phyloP scores from a whole-genome alignment of 345 rosid genomes.

The Populus davidiana region DNA sequence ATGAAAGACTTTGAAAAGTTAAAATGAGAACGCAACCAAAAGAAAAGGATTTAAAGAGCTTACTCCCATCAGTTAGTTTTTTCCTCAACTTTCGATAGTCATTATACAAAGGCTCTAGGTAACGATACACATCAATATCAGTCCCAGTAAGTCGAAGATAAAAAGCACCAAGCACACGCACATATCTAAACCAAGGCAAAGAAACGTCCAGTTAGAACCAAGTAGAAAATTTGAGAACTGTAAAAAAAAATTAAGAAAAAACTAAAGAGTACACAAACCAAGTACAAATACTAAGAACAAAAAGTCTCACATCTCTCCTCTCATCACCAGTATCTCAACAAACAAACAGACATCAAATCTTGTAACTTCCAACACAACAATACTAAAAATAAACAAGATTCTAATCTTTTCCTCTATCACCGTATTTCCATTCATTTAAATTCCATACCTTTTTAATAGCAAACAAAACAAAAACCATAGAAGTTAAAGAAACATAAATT shows the following conservation, averaged over 20 bases:
- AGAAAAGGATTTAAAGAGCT: conserved; percentile 14
- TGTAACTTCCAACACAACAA: too few relatives aligned
- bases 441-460: not conserved
- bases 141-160: conserved; percentile 81
- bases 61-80: conserved; percentile 66
- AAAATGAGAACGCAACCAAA: not conserved
- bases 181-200: conserved; percentile 49
- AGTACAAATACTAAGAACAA: not conserved
- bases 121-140: conserved; percentile 71
- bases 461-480: not conserved
- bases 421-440: not conserved
- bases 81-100: conserved; percentile 80
- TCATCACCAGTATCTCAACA: not conserved
- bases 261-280: not conserved
- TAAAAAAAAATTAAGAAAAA: not conserved
- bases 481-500: too few relatives aligned
- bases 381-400: too few relatives aligned
- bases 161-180: conserved; percentile 85
- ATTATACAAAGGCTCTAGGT: conserved; percentile 78
- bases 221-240: not conserved
- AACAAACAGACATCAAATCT: not conserved
- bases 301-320: not conserved
- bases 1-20: not conserved
- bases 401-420: not conserved
- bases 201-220: not conserved